These are phyloP conservation scores for Arachnomyces sp. DNA, from an alignment of 2,329 filamentous ascomycete species.

Conservation along the genomic window DNA sequence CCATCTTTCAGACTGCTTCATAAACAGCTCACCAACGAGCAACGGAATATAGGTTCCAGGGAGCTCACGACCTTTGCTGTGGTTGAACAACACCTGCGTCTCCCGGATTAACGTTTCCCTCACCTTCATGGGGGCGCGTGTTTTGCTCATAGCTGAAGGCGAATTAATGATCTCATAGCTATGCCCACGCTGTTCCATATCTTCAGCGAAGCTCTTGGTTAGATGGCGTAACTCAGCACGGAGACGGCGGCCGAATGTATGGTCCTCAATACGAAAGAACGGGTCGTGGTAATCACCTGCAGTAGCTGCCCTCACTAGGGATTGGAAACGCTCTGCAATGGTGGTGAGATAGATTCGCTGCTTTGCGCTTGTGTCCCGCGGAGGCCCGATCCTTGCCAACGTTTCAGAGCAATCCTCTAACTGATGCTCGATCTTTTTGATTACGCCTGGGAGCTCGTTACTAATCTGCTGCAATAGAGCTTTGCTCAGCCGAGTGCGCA, in stretches of 20 bases:
- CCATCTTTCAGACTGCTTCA: conserved; percentile 32
- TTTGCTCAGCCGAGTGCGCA: conserved; percentile 26
- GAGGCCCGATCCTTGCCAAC: conserved; percentile 18
- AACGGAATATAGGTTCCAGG: conserved; percentile 33
- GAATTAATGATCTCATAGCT: conserved; percentile 14
- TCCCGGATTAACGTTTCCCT: conserved; percentile 11
- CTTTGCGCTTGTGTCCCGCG: conserved; percentile 15
- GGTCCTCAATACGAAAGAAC: conserved; percentile 14
- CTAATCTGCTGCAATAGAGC: conserved; percentile 27
- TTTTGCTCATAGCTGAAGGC: neutral
- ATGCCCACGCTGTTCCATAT: conserved; percentile 17
- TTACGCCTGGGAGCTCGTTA: conserved; percentile 22
- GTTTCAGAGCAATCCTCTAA: conserved; percentile 11
- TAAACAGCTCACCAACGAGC: conserved; percentile 33
- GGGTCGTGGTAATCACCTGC: conserved; percentile 17
- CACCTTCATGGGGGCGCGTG: neutral
- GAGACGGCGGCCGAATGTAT: conserved; percentile 13
- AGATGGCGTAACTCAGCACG: conserved; percentile 16
- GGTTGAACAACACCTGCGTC: conserved; percentile 9
- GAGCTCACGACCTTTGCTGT: conserved; percentile 23
- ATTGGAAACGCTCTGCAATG: conserved; percentile 15
- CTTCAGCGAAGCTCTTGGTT: conserved; percentile 15
- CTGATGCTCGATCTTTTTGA: conserved; percentile 16
- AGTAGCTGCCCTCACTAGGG: conserved; percentile 17
- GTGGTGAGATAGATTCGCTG: conserved; percentile 14